phyloP scores from a whole-genome alignment of 768 basidiomycete species.

The Panaeolus papilionaceus region DNA sequence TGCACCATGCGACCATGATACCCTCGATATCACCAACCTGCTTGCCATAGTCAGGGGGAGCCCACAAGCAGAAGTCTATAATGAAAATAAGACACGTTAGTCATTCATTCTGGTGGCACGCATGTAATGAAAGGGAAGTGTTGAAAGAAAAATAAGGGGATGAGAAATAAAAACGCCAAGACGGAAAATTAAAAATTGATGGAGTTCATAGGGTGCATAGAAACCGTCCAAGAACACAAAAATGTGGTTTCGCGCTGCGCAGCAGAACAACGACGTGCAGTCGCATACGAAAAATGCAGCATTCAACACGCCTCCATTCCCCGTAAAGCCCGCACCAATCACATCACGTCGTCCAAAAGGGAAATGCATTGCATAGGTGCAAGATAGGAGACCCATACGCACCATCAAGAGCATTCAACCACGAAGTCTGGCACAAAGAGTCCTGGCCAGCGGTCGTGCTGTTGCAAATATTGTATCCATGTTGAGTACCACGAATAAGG shows the following conservation, averaged over 20 bases:
- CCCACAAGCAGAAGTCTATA: slow-evolving; percentile 73
- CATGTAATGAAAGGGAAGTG: neutral
- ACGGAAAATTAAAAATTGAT: slow-evolving; percentile 3
- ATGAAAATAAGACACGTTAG: slow-evolving; percentile 62
- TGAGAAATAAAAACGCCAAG: neutral
- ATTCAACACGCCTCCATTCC: too few relatives aligned
- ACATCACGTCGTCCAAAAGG: slow-evolving; percentile 25
- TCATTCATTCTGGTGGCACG: neutral
- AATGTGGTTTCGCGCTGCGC: neutral
- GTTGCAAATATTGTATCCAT: slow-evolving; percentile 76
- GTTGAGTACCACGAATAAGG: slow-evolving; percentile 50
- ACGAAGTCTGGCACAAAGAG: slow-evolving; percentile 68
- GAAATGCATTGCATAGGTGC: neutral
- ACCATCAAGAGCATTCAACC: slow-evolving; percentile 54
- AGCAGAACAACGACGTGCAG: neutral
- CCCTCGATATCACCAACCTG: slow-evolving; percentile 70
- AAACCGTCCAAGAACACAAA: neutral
- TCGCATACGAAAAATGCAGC: too few relatives aligned
- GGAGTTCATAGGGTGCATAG: neutral
- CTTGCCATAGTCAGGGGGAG: slow-evolving; percentile 54
- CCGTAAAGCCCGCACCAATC: too few relatives aligned
- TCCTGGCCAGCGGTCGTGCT: slow-evolving; percentile 64
- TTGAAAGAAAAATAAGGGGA: neutral
- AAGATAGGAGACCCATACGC: slow-evolving; percentile 19
- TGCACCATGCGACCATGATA: slow-evolving; percentile 77